These are phyloP conservation scores for Wickerhamomyces chaumierensis DNA, from an alignment of 805 yeast genomes.

Conservation along the genomic window DNA sequence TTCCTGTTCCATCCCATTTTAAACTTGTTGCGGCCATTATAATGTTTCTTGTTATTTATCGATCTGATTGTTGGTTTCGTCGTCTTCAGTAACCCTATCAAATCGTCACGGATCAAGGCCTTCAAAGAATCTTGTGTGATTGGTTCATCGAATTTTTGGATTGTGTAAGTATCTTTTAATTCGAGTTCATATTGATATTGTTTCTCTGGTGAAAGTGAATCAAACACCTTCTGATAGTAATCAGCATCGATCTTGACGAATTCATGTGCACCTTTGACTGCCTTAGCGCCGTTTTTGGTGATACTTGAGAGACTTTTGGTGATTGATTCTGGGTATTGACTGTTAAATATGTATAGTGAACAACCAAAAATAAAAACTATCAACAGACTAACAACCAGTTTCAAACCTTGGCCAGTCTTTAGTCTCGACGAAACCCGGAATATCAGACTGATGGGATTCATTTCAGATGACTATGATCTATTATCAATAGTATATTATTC, in stretches of 20 bases:
- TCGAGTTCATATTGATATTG: no score
- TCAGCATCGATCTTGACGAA: no score
- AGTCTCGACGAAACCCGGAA: background rate
- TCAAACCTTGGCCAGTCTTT: background rate
- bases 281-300: no score
- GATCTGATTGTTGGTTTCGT: conserved; percentile 9
- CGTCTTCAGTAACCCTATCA: conserved; percentile 7
- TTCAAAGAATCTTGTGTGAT: no score
- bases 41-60: conserved; percentile 15
- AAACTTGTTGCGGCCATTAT: conserved; percentile 9
- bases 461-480: no score
- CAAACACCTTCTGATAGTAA: no score
- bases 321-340: background rate
- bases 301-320: background rate
- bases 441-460: background rate
- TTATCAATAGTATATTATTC: no score
- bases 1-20: conserved; percentile 8
- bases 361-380: background rate
- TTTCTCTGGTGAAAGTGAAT: no score
- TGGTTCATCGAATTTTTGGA: no score
- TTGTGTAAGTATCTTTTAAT: no score
- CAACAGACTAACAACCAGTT: background rate
- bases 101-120: conserved; percentile 11
- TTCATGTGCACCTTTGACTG: no score
- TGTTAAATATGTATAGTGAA: background rate